Evolutionary conservation across 768 basidiomycete species (phyloP).

Genomic region (Suillus spraguei): DNA sequence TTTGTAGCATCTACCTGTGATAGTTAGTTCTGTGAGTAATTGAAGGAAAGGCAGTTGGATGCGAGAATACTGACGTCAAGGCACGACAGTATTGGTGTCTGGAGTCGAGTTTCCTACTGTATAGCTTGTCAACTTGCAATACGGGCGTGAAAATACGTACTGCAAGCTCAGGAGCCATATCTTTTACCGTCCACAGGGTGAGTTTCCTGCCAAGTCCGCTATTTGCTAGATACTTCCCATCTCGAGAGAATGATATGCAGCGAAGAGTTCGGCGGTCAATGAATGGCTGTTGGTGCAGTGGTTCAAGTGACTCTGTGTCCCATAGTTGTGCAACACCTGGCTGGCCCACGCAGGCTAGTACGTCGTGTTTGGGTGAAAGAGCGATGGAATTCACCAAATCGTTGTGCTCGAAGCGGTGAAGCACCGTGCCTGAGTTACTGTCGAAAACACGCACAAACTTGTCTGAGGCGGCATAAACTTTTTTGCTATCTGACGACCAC

Average conservation of each 20-base stretch:
- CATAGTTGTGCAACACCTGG: not conserved
- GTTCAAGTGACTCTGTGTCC: not conserved
- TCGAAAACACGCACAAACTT: constrained; percentile 1
- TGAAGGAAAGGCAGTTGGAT: not conserved
- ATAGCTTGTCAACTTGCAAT: not conserved
- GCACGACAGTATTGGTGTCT: not conserved
- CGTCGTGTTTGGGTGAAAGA: constrained; percentile 1
- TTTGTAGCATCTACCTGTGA: not conserved
- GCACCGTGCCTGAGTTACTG: not conserved
- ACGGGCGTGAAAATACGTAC: not conserved
- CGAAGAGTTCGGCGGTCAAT: not conserved
- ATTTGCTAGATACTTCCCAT: not conserved
- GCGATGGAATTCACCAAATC: not conserved
- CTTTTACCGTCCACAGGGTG: not conserved
- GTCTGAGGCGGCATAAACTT: not conserved
- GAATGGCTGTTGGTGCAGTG: not conserved
- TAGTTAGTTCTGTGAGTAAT: not conserved
- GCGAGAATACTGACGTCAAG: not conserved
- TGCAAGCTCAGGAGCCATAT: not conserved
- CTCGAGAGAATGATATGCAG: not conserved
- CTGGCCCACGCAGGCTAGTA: constrained; percentile 3
- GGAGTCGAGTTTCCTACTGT: not conserved
- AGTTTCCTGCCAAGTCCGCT: not conserved
- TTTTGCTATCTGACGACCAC: not conserved
- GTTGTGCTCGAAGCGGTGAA: not conserved